A percentile compares a stretch with the other conserved stretches of the same genome.
phyloP scores from a whole-genome alignment of 352 stramenopile species.

The Poterioochromonas sp. region DNA sequence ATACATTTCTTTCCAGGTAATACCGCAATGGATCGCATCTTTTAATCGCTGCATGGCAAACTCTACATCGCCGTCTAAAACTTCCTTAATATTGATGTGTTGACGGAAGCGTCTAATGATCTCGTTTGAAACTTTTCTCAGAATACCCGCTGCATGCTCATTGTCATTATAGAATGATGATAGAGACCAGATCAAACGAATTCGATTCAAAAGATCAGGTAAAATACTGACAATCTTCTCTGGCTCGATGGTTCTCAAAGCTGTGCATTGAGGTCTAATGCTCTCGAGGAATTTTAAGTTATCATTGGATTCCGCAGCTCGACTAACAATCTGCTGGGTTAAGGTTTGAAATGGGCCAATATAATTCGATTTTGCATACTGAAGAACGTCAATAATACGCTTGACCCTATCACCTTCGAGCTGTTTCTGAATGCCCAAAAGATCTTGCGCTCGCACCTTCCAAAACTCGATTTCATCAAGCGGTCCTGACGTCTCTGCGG shows the following conservation, averaged over 20 bases:
- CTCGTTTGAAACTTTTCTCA: conserved; percentile 15
- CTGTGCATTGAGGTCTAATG: conserved; percentile 68
- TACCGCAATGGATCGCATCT: conserved; percentile 77
- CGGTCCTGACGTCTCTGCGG: conserved; percentile 73
- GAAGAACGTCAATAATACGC: conserved; percentile 71
- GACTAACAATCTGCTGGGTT: conserved; percentile 65
- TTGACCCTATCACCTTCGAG: conserved; percentile 75
- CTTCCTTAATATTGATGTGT: conserved; percentile 71
- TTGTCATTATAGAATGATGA: conserved; percentile 86
- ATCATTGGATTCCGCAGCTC: conserved; percentile 80
- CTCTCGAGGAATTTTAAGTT: conserved; percentile 86
- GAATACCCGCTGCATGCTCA: conserved; percentile 46
- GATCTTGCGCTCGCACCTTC: conserved; percentile 75
- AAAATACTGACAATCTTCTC: conserved; percentile 76
- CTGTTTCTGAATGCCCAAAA: conserved; percentile 83
- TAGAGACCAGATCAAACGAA: conserved; percentile 85
- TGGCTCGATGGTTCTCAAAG: conserved; percentile 62
- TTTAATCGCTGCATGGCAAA: conserved; percentile 71
- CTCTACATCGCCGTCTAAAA: conserved; percentile 84
- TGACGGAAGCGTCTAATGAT: conserved; percentile 77
- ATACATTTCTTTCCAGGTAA: conserved; percentile 80
- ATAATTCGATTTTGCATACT: conserved; percentile 77
- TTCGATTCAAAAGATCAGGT: conserved; percentile 76
- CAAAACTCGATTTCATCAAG: conserved; percentile 92
- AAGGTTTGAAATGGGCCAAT: conserved; percentile 79